Evolutionary conservation across 495 filamentous ascomycete species (phyloP).

Genomic region (Hypoxylon trugodes): DNA sequence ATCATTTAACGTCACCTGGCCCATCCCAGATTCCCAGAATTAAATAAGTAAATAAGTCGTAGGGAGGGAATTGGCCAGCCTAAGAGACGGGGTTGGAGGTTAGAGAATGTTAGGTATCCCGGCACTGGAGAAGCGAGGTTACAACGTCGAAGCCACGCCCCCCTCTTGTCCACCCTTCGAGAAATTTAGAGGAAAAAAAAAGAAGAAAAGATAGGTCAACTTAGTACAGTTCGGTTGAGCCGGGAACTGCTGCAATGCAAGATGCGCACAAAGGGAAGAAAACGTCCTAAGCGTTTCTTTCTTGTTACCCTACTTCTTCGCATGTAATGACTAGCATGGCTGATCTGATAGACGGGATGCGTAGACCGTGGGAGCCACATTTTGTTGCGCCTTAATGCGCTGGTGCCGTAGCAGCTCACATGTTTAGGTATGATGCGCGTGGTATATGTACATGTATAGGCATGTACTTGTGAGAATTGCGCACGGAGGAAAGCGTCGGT

Average conservation of each 20-base stretch:
- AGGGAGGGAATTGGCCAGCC: no score
- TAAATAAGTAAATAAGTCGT: slow-evolving; percentile 4
- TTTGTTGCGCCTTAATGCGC: slow-evolving; percentile 19
- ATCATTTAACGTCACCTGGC: slow-evolving; percentile 29
- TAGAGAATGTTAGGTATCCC: slow-evolving; percentile 8
- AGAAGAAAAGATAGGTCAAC: neutral
- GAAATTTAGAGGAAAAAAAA: slow-evolving; percentile 1
- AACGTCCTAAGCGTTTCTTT: neutral
- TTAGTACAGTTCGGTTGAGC: slow-evolving; percentile 19
- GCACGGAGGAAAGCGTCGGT: slow-evolving; percentile 34
- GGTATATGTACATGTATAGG: slow-evolving; percentile 21
- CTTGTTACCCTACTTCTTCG: slow-evolving; percentile 9
- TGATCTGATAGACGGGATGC: slow-evolving; percentile 29
- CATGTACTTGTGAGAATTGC: neutral
- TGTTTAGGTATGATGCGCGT: slow-evolving; percentile 37
- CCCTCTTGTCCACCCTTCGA: slow-evolving; percentile 1
- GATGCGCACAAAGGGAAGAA: slow-evolving; percentile 15
- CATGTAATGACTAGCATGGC: slow-evolving; percentile 25
- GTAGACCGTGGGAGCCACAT: slow-evolving; percentile 38
- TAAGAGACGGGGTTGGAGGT: slow-evolving; percentile 8
- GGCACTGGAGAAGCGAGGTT: slow-evolving; percentile 27
- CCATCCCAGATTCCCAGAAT: neutral
- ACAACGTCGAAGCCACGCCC: slow-evolving; percentile 21
- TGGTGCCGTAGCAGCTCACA: slow-evolving; percentile 28
- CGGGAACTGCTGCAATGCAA: slow-evolving; percentile 22